A percentile compares a stretch with the other conserved stretches of the same genome.
phyloP scores from a whole-genome alignment of 768 basidiomycete species.

The Phaeotremella fagi region DNA sequence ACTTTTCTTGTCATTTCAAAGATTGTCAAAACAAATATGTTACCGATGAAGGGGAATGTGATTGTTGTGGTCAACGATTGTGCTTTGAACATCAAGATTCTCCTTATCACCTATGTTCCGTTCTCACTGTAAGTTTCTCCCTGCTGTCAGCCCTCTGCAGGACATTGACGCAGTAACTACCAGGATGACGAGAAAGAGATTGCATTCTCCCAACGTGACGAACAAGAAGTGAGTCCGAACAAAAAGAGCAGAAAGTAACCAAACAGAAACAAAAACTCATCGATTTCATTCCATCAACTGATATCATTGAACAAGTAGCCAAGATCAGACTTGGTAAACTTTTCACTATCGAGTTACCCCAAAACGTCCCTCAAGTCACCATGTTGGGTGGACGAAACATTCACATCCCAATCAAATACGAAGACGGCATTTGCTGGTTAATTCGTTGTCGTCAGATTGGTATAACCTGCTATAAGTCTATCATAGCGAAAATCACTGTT shows the following conservation, averaged over 20 bases:
- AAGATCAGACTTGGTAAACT: neutral
- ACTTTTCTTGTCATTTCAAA: neutral
- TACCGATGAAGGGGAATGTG: neutral
- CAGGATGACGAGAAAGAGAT: neutral
- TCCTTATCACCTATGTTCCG: neutral
- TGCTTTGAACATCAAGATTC: neutral
- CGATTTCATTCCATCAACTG: neutral
- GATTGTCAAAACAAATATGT: neutral
- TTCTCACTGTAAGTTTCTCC: neutral
- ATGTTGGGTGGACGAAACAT: slow-evolving; percentile 1
- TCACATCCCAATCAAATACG: slow-evolving; percentile 9
- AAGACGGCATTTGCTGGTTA: slow-evolving; percentile 18
- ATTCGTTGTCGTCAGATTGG: neutral
- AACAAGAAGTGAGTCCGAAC: too few relatives aligned
- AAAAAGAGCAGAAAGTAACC: too few relatives aligned
- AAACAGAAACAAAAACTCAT: neutral
- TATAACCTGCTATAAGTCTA: neutral
- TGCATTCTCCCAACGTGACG: neutral
- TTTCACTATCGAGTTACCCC: neutral
- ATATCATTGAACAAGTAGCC: neutral
- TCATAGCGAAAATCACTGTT: neutral
- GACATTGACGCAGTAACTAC: neutral
- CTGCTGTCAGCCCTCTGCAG: neutral
- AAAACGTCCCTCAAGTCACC: neutral
- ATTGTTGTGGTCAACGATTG: neutral